phyloP scores from a whole-genome alignment of 306 rosid species.

The Crataegus laevigata region DNA sequence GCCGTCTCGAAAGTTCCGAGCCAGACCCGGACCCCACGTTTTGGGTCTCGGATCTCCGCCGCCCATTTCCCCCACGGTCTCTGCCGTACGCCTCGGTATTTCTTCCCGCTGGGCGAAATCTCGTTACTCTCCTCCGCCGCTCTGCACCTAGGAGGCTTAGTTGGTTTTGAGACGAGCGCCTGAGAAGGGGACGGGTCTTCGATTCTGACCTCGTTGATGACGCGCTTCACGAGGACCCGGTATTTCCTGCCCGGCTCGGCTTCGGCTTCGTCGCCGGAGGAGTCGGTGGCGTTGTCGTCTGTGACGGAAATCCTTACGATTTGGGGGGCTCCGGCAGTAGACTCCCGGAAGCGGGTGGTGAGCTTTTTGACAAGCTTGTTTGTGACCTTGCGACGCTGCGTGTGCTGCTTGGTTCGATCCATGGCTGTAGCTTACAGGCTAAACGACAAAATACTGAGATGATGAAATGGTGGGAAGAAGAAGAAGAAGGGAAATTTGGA shows the following conservation, averaged over 20 bases:
- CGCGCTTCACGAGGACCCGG: slow-evolving; percentile 16
- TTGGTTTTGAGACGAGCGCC: background rate
- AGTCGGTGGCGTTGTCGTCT: slow-evolving; percentile 48
- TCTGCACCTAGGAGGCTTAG: background rate
- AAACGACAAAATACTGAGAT: background rate
- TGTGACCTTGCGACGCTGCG: slow-evolving; percentile 21
- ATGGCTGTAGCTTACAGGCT: background rate
- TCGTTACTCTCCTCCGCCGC: background rate
- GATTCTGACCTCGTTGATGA: slow-evolving; percentile 39
- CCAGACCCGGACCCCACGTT: slow-evolving; percentile 30
- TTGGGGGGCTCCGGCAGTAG: background rate
- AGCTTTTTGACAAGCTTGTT: slow-evolving; percentile 17
- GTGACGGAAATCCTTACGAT: slow-evolving; percentile 36
- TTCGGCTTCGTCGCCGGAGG: slow-evolving; percentile 46
- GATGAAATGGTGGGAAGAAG: background rate
- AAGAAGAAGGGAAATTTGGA: background rate
- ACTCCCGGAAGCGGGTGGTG: background rate
- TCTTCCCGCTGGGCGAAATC: background rate
- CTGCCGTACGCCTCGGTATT: slow-evolving; percentile 40
- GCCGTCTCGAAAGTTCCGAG: slow-evolving; percentile 55
- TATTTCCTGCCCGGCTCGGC: background rate
- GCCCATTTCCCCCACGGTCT: slow-evolving; percentile 58
- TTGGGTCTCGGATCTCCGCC: slow-evolving; percentile 53
- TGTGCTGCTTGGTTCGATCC: slow-evolving; percentile 3
- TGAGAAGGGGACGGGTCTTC: background rate